Evolutionary conservation across 306 rosid species (phyloP), one percentile per base, ranked within the genome.

Genomic region (Potentilla sterilis): DNA sequence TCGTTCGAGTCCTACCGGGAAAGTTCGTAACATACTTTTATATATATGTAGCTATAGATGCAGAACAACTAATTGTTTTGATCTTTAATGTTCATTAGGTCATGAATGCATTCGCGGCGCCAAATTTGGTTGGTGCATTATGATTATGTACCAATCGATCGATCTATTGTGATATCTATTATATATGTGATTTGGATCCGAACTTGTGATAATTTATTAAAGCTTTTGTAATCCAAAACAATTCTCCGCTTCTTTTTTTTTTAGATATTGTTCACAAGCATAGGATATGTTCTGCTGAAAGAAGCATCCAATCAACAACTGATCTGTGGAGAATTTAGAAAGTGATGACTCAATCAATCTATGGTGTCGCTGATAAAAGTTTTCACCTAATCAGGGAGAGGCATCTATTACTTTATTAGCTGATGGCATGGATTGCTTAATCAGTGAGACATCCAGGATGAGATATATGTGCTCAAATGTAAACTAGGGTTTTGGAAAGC

Each of bases 91-190:
- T 24, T 66, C 14, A 35, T 46, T 73, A 78, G 40, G 63, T 66
- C 46, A 79, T 79, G 85, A 84, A 81, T 78, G 79, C 72, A 44
- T 68, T 77, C 67, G 74, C 84, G 77, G 86, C 80, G 69, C 78
- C 68, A 58, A 75, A 65, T 84, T 63, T 86, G 80, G 44, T 64
- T 65, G 68, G 57, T 80, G 77, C 79, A 79, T 71, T 80, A 77
- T 81, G 61, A 80, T 62, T 67, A 51, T 52, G 54, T 43, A 69
- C 37, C 67, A 24, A 48, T 35, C 38, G 4, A n/a, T n/a, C n/a
- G n/a, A n/a, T n/a, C n/a, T n/a, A 34, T 15, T 66, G 19, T 65
- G 51, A 38, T 59, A n/a, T 47, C 32, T 4, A 28, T 28, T 28
- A 28, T 11, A 41, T 21, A 15, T 64, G 43, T 49, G 15, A 35